Conservation (phyloP, 495 filamentous ascomycete species). For the Hypoxylon crocopeplum region DNA sequence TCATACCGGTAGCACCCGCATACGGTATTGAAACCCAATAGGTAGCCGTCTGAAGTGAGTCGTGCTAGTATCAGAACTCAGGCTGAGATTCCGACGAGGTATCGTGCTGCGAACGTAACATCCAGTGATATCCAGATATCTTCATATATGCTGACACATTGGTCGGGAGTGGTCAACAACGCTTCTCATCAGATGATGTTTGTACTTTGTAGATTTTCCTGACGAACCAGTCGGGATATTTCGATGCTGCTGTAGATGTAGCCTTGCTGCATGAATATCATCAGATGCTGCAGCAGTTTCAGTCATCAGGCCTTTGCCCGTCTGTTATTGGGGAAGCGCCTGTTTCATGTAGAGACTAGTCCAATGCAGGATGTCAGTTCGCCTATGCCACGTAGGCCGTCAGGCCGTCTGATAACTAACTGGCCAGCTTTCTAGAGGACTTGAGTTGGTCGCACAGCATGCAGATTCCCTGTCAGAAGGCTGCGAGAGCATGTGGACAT, state of each 20-base stretch:
- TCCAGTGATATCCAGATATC: slow-evolving; percentile 24
- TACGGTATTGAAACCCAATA: slow-evolving; percentile 1
- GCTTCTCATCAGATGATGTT: slow-evolving; percentile 33
- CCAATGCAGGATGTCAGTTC: slow-evolving; percentile 21
- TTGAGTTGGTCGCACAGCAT: slow-evolving; percentile 17
- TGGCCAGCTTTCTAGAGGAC: slow-evolving; percentile 7
- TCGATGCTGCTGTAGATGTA: slow-evolving; percentile 13
- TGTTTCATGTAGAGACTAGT: slow-evolving; percentile 40
- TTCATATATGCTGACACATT: slow-evolving; percentile 25
- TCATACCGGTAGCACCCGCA: not conserved
- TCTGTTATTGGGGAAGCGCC: slow-evolving; percentile 31
- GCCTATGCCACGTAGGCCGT: slow-evolving; percentile 39
- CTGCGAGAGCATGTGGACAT: slow-evolving; percentile 10
- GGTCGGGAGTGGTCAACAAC: slow-evolving; percentile 8
- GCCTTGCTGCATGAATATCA: slow-evolving; percentile 31
- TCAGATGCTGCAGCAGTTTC: slow-evolving; percentile 35
- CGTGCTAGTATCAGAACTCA: not conserved
- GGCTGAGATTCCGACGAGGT: slow-evolving; percentile 1
- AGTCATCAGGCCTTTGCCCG: slow-evolving; percentile 17
- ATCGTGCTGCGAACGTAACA: slow-evolving; percentile 15
- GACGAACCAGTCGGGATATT: slow-evolving; percentile 31
- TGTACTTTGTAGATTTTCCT: slow-evolving; percentile 9
- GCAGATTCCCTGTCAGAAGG: slow-evolving; percentile 7
- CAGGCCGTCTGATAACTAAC: slow-evolving; percentile 20
- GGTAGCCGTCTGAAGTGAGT: not conserved